Base-by-base conservation (phyloP, 495 filamentous ascomycete species). In the Aspergillus homomorphus region DNA sequence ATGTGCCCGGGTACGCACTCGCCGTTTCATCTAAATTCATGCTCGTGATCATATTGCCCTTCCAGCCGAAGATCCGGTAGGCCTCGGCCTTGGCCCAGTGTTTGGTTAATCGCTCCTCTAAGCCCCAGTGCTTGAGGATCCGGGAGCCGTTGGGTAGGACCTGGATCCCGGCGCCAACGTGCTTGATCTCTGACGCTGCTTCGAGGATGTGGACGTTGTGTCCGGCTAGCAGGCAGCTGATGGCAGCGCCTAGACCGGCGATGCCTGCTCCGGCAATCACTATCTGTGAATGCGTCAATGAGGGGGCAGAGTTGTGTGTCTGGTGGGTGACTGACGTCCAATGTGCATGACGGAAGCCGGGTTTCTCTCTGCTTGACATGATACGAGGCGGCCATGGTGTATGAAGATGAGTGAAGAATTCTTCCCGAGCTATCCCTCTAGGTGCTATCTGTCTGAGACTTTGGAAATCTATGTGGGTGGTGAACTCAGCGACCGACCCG, bases 241-340 rank as follows among this genome's bases (percentile, higher is more conserved):
- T 87, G 1, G 86, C 84, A 3, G 84, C 75, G 14, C 77, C 80
- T 5, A 89, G 74, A 0, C 87, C 87, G 16, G 80, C 82, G 5
- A 89, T 77, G 0, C 87, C 86, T 5, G 84, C 86, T 14, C 87
- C 86, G 15, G 84, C 76, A 14, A 89, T 76, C 2, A 86, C 24
- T 18, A 73, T 66, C 3, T 70, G 45, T 48, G 33, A 5, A 38
- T 38, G 10, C 15, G 5, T 38, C 4, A 12, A 10, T 7, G 33
- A 14, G 33, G 33, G 15, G 12, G n/a, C n/a, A n/a, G n/a, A n/a
- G n/a, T n/a, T n/a, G n/a, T n/a, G n/a, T n/a, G n/a, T n/a, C n/a
- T n/a, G 4, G 12, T 12, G 12, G 33, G 33, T 12, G 33, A 38
- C 33, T 6, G 8, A 38, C 33, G 12, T 38, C 12, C 10, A 38